These are phyloP conservation scores for Suillus occidentalis DNA, from an alignment of 768 basidiomycete species.

Conservation along the genomic window DNA sequence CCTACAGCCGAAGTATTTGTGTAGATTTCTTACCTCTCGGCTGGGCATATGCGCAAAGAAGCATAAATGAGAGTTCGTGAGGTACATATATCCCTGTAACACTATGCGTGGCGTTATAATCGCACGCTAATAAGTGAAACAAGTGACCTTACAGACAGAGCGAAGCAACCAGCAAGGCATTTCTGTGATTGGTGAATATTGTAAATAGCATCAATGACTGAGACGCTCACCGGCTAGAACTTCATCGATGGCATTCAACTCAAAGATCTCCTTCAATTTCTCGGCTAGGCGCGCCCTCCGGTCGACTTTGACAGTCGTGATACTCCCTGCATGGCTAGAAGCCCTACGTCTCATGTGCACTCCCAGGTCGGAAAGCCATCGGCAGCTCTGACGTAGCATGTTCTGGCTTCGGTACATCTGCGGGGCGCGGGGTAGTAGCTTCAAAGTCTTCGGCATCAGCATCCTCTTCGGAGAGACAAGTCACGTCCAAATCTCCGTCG, in stretches of 20 bases:
- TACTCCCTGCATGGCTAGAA: slow-evolving; percentile 53
- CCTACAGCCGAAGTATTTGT: background rate
- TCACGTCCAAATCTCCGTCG: slow-evolving; percentile 34
- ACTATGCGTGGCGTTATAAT: slow-evolving; percentile 46
- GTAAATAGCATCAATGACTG: background rate
- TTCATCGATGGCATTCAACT: slow-evolving; percentile 75
- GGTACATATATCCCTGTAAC: slow-evolving; percentile 96
- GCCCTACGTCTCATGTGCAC: slow-evolving; percentile 23
- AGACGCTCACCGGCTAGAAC: slow-evolving; percentile 71
- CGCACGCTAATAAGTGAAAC: background rate
- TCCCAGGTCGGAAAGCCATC: slow-evolving; percentile 17
- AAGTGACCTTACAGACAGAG: slow-evolving; percentile 70
- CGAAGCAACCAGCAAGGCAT: slow-evolving; percentile 94
- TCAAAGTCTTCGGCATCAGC: slow-evolving; percentile 60
- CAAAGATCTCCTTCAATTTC: slow-evolving; percentile 88
- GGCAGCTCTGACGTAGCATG: slow-evolving; percentile 5
- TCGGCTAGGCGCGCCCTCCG: slow-evolving; percentile 76
- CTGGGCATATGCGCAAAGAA: slow-evolving; percentile 96
- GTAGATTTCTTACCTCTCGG: slow-evolving; percentile 61
- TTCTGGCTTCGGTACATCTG: slow-evolving; percentile 19
- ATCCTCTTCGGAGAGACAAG: slow-evolving; percentile 49
- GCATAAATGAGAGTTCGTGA: slow-evolving; percentile 90
- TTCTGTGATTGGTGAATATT: slow-evolving; percentile 46
- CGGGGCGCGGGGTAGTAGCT: slow-evolving; percentile 43
- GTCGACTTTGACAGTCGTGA: slow-evolving; percentile 70